These are phyloP conservation scores for Calonectria naviculata DNA, from an alignment of 2,329 filamentous ascomycete genomes.

Conservation along the genomic window DNA sequence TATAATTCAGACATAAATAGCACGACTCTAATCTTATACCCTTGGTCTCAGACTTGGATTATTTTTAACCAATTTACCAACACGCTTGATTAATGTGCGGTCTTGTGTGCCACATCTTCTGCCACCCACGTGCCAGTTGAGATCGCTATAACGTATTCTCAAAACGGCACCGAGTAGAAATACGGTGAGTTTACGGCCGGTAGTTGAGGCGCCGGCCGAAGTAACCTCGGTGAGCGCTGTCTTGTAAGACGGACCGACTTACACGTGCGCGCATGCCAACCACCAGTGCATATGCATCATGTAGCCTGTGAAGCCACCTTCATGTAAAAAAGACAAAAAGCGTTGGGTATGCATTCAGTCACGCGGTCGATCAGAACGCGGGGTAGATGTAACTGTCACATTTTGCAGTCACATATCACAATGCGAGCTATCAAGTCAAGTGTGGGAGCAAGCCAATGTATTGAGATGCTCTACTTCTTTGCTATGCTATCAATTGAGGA, in stretches of 20 bases:
- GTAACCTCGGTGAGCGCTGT: constrained; percentile 9
- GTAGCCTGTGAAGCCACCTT: background rate
- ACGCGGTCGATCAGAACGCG: background rate
- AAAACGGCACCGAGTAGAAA: background rate
- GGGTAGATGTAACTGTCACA: background rate
- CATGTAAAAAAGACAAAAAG: background rate
- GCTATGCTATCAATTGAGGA: constrained; percentile 11
- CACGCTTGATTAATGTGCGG: too few relatives aligned
- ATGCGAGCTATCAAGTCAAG: background rate
- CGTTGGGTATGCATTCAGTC: background rate
- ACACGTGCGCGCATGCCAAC: constrained; percentile 5
- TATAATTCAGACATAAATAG: too few relatives aligned
- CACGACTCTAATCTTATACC: too few relatives aligned
- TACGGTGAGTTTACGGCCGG: constrained; percentile 8
- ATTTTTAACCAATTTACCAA: too few relatives aligned
- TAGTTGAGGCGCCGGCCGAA: background rate
- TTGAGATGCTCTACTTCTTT: constrained; percentile 10
- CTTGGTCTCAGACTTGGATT: too few relatives aligned
- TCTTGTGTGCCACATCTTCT: too few relatives aligned
- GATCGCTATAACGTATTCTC: constrained; percentile 3
- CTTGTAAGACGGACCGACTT: constrained; percentile 19
- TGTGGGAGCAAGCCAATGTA: constrained; percentile 6
- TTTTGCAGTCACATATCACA: constrained; percentile 3
- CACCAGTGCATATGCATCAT: background rate
- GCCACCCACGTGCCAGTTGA: too few relatives aligned